Conservation (phyloP, 768 basidiomycete genomes). For the Kwoniella sp. region DNA sequence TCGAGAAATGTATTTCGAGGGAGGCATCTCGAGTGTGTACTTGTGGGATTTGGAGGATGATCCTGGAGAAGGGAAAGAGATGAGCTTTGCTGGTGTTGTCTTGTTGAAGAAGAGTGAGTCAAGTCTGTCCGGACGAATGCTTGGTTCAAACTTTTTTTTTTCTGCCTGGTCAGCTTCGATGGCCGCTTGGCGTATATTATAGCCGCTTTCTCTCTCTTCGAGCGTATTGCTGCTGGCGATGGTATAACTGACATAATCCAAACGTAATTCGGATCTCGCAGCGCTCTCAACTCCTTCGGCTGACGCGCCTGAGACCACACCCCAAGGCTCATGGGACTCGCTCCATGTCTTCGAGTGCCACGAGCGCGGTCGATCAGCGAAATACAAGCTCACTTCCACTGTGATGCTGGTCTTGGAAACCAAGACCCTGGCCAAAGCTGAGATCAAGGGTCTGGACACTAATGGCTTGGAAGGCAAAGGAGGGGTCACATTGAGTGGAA, state of each 20-base stretch:
- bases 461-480: constrained; percentile 61
- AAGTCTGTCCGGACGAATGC: no score
- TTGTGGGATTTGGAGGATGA: constrained; percentile 98
- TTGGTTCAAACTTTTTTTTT: no score
- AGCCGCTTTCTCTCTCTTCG: no score
- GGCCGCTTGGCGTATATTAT: no score
- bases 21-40: constrained; percentile 95
- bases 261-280: constrained; percentile 6
- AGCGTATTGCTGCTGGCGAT: no score
- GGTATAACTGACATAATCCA: no score
- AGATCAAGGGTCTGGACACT: constrained; percentile 56
- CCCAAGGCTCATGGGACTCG: constrained; percentile 90
- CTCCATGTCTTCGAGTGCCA: constrained; percentile 95
- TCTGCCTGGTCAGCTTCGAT: no score
- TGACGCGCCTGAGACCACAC: constrained; percentile 25
- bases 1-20: constrained; percentile 98
- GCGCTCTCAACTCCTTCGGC: constrained; percentile 22
- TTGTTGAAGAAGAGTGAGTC: constrained; percentile 85
- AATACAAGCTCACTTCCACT: constrained; percentile 96
- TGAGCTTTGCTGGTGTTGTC: constrained; percentile 91
- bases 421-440: constrained; percentile 36
- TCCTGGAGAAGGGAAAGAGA: constrained; percentile 32
- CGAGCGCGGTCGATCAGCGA: constrained; percentile 88
- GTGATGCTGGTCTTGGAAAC: constrained; percentile 90
- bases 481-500: constrained; percentile 83